Conservation (phyloP, 805 yeast genomes). For the Jamesozyma piceae region DNA sequence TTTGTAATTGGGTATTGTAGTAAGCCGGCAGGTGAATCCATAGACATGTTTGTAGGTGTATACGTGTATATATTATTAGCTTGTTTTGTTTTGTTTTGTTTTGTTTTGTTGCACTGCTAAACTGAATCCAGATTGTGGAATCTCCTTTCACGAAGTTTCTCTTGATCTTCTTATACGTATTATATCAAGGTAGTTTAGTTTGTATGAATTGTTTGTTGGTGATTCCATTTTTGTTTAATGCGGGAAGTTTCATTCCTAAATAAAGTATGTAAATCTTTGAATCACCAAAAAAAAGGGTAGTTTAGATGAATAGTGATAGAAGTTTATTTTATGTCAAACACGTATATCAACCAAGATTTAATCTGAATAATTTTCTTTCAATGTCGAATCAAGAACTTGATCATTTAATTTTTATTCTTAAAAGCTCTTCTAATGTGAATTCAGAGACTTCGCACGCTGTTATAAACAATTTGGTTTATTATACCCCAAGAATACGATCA, state of each 20-base stretch:
- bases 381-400: neutral
- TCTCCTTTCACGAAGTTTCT: neutral
- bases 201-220: neutral
- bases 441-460: slow-evolving; percentile 5
- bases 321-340: no score
- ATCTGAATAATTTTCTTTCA: neutral
- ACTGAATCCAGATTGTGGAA: no score
- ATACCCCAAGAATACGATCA: slow-evolving; percentile 17
- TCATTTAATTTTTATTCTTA: slow-evolving; percentile 6
- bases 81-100: neutral
- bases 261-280: no score
- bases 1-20: slow-evolving; percentile 24
- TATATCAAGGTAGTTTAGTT: neutral
- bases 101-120: no score
- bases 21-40: slow-evolving; percentile 13
- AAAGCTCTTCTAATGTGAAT: neutral
- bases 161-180: neutral
- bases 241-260: neutral
- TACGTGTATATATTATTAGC: neutral
- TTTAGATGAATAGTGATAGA: no score
- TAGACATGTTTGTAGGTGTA: slow-evolving; percentile 8
- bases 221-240: neutral
- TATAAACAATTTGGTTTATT: slow-evolving; percentile 22
- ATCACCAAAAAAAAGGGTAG: no score
- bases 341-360: no score